Percentiles rank a stretch among this genome's conserved stretches.
Conservation (phyloP, 1,284 basidiomycete genomes). For the Agaricales sp. region DNA sequence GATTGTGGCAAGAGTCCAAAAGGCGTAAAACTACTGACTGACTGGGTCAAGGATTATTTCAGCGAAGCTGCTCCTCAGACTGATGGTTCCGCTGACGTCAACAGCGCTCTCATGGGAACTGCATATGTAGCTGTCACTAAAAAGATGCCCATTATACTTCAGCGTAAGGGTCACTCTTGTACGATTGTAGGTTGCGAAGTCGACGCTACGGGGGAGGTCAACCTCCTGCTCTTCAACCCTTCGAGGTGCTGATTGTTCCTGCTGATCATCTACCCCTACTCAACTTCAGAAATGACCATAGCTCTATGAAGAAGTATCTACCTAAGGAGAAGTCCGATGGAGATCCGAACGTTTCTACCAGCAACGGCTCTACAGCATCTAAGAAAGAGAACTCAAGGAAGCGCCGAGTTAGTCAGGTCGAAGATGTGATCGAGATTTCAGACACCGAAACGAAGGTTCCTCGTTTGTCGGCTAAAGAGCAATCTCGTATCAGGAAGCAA, state of each 20-base stretch:
- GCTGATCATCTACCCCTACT: neutral
- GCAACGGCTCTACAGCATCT: neutral
- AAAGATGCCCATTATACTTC: constrained; percentile 71
- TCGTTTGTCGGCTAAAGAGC: neutral
- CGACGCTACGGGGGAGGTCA: constrained; percentile 41
- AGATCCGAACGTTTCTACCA: neutral
- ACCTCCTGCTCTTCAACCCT: constrained; percentile 72
- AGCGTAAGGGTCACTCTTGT: constrained; percentile 78
- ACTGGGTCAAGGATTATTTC: constrained; percentile 68
- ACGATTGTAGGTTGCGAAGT: constrained; percentile 78
- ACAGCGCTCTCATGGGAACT: constrained; percentile 35
- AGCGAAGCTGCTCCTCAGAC: constrained; percentile 22
- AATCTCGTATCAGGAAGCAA: neutral
- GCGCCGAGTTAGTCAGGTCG: neutral
- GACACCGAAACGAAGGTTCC: neutral
- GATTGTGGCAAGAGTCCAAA: neutral
- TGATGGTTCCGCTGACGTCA: constrained; percentile 24
- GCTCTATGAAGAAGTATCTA: neutral
- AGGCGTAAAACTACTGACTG: constrained; percentile 35
- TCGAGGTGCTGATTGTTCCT: constrained; percentile 35
- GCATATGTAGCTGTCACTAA: constrained; percentile 44
- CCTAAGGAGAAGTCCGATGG: neutral
- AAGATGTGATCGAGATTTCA: neutral
- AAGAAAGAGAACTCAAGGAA: neutral
- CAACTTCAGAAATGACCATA: neutral